A percentile compares a stretch with the other conserved stretches of the same genome.
phyloP scores from a whole-genome alignment of 2,329 filamentous ascomycete genomes.

The Nemania abortiva region DNA sequence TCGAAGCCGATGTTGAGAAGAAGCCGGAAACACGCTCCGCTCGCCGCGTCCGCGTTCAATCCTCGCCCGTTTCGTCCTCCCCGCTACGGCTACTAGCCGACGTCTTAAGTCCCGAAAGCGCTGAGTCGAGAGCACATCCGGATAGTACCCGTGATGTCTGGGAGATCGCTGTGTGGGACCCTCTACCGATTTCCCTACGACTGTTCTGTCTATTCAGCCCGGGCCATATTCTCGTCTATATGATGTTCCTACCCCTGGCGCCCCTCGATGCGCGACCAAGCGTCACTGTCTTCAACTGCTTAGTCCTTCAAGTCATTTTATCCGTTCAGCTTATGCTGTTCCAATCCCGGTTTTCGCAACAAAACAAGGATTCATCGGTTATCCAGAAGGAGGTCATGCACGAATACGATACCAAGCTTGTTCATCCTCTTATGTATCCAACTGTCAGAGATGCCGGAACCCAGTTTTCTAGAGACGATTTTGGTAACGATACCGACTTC shows the following conservation, averaged over 20 bases:
- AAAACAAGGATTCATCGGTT: constrained; percentile 84
- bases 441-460: constrained; percentile 82
- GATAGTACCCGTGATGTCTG: constrained; percentile 88
- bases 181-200: constrained; percentile 82
- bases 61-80: constrained; percentile 80
- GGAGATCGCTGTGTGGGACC: constrained; percentile 95
- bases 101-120: constrained; percentile 74
- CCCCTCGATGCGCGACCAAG: constrained; percentile 83
- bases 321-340: constrained; percentile 82
- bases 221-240: constrained; percentile 90
- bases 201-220: constrained; percentile 94
- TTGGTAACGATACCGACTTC: constrained; percentile 57
- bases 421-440: constrained; percentile 88
- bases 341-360: constrained; percentile 80
- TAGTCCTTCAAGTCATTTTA: constrained; percentile 80
- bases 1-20: constrained; percentile 85
- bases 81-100: constrained; percentile 81
- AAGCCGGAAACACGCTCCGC: constrained; percentile 85
- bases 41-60: constrained; percentile 87
- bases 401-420: constrained; percentile 96
- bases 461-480: constrained; percentile 72
- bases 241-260: constrained; percentile 84
- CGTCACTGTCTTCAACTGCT: constrained; percentile 83
- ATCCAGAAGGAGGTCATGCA: constrained; percentile 93
- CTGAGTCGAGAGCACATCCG: constrained; percentile 86